These are phyloP conservation scores for Sporothrix mexicana DNA, from an alignment of 2,329 filamentous ascomycete species.

Conservation along the genomic window DNA sequence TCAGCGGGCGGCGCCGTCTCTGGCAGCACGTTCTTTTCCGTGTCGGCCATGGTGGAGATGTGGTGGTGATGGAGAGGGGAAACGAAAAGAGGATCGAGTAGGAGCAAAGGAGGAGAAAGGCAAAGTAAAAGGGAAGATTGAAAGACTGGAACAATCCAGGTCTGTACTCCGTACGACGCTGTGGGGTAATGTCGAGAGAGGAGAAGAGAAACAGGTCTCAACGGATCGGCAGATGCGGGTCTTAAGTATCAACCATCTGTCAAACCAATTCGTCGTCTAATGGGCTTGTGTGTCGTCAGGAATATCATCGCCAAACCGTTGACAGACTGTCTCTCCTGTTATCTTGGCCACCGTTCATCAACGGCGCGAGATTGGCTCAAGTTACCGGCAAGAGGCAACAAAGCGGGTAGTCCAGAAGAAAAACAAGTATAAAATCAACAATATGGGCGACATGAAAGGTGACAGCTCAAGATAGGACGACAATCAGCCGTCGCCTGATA, in stretches of 20 bases:
- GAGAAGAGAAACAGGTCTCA: neutral
- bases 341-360: slow-evolving; percentile 6
- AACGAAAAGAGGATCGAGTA: neutral
- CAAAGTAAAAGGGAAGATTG: no score
- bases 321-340: neutral
- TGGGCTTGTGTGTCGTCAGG: neutral
- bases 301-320: neutral
- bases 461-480: no score
- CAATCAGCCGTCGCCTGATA: neutral
- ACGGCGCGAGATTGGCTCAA: slow-evolving; percentile 24
- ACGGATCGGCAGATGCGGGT: neutral
- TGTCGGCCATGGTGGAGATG: neutral
- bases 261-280: neutral
- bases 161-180: neutral
- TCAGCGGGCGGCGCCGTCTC: neutral
- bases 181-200: neutral
- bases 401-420: neutral
- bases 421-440: neutral
- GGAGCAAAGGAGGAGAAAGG: neutral
- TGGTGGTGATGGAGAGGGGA: neutral
- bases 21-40: slow-evolving; percentile 1
- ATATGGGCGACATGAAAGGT: neutral
- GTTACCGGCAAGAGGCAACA: slow-evolving; percentile 13
- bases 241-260: neutral
- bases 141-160: no score